Evolutionary conservation across 2,329 filamentous ascomycete species (phyloP).

Genomic region (Bipolaris gigantea): DNA sequence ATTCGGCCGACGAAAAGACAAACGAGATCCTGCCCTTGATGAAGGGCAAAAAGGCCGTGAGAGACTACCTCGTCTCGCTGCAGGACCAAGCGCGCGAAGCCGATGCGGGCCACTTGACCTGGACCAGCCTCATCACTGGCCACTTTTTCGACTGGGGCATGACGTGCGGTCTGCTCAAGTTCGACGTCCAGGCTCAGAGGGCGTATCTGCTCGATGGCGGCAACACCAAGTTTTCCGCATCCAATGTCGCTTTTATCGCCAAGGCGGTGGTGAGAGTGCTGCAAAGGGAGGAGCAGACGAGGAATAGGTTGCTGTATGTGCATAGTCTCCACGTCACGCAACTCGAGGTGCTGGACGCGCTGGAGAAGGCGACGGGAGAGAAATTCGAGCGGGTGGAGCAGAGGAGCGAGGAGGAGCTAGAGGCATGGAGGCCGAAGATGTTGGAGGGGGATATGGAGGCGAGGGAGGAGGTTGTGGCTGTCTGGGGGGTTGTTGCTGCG

Average conservation of each 20-base stretch:
- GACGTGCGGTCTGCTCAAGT: slow-evolving; percentile 53
- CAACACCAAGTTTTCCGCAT: slow-evolving; percentile 56
- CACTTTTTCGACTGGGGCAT: slow-evolving; percentile 66
- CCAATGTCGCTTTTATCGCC: slow-evolving; percentile 57
- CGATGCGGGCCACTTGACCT: slow-evolving; percentile 50
- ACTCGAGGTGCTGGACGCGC: slow-evolving; percentile 58
- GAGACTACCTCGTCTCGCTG: slow-evolving; percentile 54
- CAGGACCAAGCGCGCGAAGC: slow-evolving; percentile 45
- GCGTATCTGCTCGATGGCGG: slow-evolving; percentile 62
- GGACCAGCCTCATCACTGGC: slow-evolving; percentile 63
- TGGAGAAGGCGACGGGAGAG: slow-evolving; percentile 57
- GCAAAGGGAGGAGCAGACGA: slow-evolving; percentile 49
- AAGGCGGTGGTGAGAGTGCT: slow-evolving; percentile 58
- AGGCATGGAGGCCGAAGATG: slow-evolving; percentile 35
- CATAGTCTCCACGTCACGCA: slow-evolving; percentile 62
- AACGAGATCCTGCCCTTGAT: slow-evolving; percentile 57
- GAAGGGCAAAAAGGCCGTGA: slow-evolving; percentile 50
- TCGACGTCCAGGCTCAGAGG: slow-evolving; percentile 55
- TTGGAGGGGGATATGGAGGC: slow-evolving; percentile 37
- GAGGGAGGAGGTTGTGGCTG: slow-evolving; percentile 38
- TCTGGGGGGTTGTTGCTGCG: slow-evolving; percentile 41
- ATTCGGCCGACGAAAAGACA: slow-evolving; percentile 45
- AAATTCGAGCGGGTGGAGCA: slow-evolving; percentile 54
- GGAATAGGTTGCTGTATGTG: slow-evolving; percentile 61
- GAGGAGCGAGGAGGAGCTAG: slow-evolving; percentile 39